phyloP scores from a whole-genome alignment of 139 green algal genomes.

The Picocystis salinarum region DNA sequence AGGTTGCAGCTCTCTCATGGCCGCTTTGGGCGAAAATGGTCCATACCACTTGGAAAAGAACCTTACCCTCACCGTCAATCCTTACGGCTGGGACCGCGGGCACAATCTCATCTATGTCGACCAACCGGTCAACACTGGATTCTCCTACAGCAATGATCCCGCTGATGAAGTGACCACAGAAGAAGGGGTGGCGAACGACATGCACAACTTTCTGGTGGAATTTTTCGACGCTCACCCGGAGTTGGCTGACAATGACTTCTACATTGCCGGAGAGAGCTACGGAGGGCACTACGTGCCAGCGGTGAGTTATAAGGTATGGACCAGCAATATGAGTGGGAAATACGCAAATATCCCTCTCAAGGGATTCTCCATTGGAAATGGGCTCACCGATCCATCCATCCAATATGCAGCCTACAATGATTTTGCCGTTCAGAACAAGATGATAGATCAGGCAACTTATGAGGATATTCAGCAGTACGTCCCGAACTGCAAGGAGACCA shows the following conservation, averaged over 20 bases:
- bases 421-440: slow-evolving; percentile 38
- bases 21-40: slow-evolving; percentile 44
- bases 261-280: slow-evolving; percentile 55
- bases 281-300: slow-evolving; percentile 19
- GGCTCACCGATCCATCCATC: slow-evolving; percentile 67
- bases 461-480: slow-evolving; percentile 23
- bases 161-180: slow-evolving; percentile 32
- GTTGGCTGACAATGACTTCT: slow-evolving; percentile 44
- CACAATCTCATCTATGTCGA: slow-evolving; percentile 39
- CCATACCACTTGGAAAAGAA: slow-evolving; percentile 58
- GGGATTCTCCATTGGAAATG: slow-evolving; percentile 76
- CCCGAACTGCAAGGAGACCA: slow-evolving; percentile 30
- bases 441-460: slow-evolving; percentile 36
- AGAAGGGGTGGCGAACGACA: slow-evolving; percentile 58
- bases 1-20: slow-evolving; percentile 48
- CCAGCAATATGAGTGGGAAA: slow-evolving; percentile 1
- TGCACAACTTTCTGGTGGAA: slow-evolving; percentile 83
- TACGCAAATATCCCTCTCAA: slow-evolving; percentile 3
- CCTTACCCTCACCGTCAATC: slow-evolving; percentile 34
- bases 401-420: slow-evolving; percentile 67
- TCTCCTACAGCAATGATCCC: slow-evolving; percentile 43
- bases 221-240: slow-evolving; percentile 56
- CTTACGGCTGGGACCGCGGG: slow-evolving; percentile 47
- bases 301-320: slow-evolving; percentile 6
- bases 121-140: slow-evolving; percentile 85